A percentile compares a stretch with the other conserved stretches of the same genome.
Conservation (phyloP, 2,329 filamentous ascomycete species). For the Dactylellina drechsleri region DNA sequence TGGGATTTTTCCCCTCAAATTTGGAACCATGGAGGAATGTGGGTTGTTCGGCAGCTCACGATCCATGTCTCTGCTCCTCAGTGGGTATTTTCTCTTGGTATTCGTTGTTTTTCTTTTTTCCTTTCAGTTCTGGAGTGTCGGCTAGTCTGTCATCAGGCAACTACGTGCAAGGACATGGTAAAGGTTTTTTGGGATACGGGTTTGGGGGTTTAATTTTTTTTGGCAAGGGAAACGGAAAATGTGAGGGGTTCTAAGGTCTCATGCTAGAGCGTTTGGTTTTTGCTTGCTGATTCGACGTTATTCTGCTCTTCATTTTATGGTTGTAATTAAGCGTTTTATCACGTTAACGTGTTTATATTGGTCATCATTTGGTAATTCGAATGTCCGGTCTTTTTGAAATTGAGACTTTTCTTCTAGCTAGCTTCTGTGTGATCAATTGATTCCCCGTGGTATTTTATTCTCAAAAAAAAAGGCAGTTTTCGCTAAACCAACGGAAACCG, state of each 20-base stretch:
- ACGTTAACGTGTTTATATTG: slow-evolving; percentile 6
- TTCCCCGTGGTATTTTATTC: too few species aligned
- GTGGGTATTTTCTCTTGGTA: neutral
- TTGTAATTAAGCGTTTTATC: neutral
- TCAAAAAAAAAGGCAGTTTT: slow-evolving; percentile 10
- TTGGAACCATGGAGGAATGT: neutral
- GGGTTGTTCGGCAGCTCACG: neutral
- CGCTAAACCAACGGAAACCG: slow-evolving; percentile 23
- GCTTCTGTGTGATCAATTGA: too few species aligned
- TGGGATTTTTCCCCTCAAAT: neutral
- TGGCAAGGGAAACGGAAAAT: neutral
- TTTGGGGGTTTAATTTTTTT: slow-evolving; percentile 3
- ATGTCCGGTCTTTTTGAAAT: neutral
- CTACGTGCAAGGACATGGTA: slow-evolving; percentile 7
- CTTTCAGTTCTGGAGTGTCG: slow-evolving; percentile 10
- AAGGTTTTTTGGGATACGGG: slow-evolving; percentile 12
- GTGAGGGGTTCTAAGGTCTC: neutral
- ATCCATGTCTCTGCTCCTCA: too few species aligned
- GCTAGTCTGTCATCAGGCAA: slow-evolving; percentile 31
- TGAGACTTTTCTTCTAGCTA: too few species aligned
- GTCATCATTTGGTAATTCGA: slow-evolving; percentile 13
- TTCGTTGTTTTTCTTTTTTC: neutral
- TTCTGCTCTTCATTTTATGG: neutral
- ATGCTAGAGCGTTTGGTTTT: slow-evolving; percentile 1
- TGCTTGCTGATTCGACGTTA: slow-evolving; percentile 14